These are phyloP conservation scores for Bothriochloa decipiens DNA, from an alignment of 176 grass and related monocot genomes.

Conservation along the genomic window DNA sequence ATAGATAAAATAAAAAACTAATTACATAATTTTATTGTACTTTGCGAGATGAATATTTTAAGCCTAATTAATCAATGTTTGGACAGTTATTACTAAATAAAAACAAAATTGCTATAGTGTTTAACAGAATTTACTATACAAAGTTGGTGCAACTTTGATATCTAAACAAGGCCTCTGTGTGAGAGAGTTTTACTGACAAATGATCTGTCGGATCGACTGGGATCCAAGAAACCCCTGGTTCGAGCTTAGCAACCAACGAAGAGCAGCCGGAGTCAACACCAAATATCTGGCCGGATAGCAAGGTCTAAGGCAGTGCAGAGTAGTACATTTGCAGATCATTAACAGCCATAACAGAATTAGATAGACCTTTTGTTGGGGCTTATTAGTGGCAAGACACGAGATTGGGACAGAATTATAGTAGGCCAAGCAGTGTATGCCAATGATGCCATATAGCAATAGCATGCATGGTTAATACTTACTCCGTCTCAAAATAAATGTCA, in stretches of 20 bases:
- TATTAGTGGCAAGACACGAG: neutral
- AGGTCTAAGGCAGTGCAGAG: neutral
- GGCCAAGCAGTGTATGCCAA: neutral
- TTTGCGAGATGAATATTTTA: too few relatives aligned
- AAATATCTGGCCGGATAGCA: neutral
- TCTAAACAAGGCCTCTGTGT: neutral
- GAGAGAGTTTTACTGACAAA: neutral
- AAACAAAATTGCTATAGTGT: too few relatives aligned
- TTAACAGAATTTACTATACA: too few relatives aligned
- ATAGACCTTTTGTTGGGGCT: neutral
- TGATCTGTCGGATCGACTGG: neutral
- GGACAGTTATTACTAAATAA: too few relatives aligned
- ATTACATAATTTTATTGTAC: too few relatives aligned
- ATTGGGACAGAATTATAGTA: neutral
- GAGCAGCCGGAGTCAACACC: constrained; percentile 17
- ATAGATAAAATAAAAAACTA: too few relatives aligned
- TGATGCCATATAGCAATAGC: neutral
- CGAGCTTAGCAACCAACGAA: neutral
- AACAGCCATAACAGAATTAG: neutral
- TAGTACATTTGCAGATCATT: neutral
- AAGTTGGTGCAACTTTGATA: too few relatives aligned
- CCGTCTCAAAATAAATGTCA: too few relatives aligned
- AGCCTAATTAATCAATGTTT: too few relatives aligned
- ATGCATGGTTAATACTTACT: too few relatives aligned
- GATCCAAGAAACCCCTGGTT: neutral